phyloP scores from a whole-genome alignment of 768 basidiomycete species.

The Tulasnella sp. region DNA sequence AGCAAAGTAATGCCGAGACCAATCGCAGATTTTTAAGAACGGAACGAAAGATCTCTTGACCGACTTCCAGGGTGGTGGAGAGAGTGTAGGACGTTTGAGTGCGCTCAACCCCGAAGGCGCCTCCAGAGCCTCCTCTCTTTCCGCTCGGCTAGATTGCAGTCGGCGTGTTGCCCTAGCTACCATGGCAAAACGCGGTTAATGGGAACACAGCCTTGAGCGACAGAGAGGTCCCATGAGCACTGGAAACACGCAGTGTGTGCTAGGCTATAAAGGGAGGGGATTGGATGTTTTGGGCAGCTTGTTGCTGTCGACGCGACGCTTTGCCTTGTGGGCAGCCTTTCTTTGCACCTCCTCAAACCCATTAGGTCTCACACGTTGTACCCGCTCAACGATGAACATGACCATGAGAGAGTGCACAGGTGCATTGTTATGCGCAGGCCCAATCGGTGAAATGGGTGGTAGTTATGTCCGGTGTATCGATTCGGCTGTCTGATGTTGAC shows the following conservation, averaged over 20 bases:
- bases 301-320: conserved; percentile 7
- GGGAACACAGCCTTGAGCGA: not conserved
- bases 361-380: not conserved
- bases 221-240: not conserved
- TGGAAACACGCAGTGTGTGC: not conserved
- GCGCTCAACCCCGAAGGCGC: not conserved
- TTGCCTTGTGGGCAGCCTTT: conserved; percentile 11
- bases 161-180: not conserved
- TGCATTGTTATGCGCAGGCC: not conserved
- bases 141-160: not conserved
- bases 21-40: not conserved
- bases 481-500: not conserved
- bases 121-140: not conserved
- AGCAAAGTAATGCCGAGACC: not conserved
- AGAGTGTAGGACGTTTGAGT: too few relatives aligned
- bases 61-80: not conserved
- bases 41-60: not conserved
- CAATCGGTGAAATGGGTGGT: not conserved
- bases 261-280: conserved; percentile 10
- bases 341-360: not conserved
- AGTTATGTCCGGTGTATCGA: not conserved
- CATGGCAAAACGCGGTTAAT: conserved; percentile 1
- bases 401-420: not conserved
- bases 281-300: conserved; percentile 14
- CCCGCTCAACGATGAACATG: not conserved